These are phyloP conservation scores for Ascomycota sp. DNA, from an alignment of 2,329 filamentous ascomycete species.

Conservation along the genomic window DNA sequence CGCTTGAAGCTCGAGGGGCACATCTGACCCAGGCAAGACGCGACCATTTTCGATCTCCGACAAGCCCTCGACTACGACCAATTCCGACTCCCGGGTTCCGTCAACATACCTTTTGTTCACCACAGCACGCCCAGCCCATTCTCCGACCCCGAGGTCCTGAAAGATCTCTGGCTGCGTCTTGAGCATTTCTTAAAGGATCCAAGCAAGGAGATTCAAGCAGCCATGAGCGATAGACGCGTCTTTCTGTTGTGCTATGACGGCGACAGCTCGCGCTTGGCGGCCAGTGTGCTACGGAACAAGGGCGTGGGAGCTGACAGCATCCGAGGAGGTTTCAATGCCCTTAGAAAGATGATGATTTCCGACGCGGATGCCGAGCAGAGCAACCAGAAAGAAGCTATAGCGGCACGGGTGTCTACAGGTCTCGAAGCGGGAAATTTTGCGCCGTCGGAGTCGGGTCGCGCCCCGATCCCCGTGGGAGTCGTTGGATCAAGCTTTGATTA, in stretches of 20 bases:
- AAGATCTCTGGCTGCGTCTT: slow-evolving; percentile 24
- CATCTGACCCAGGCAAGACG: slow-evolving; percentile 7
- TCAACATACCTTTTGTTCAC: slow-evolving; percentile 22
- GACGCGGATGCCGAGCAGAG: neutral
- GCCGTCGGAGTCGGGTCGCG: neutral
- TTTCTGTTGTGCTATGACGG: slow-evolving; percentile 32
- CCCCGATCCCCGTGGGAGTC: neutral
- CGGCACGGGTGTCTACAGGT: no score
- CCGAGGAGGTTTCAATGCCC: slow-evolving; percentile 15
- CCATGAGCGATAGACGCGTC: slow-evolving; percentile 14
- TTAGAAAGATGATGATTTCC: slow-evolving; percentile 1
- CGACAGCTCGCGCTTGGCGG: slow-evolving; percentile 30
- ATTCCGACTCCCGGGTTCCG: slow-evolving; percentile 21
- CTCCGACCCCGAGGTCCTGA: slow-evolving; percentile 19
- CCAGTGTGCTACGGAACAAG: slow-evolving; percentile 29
- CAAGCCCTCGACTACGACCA: slow-evolving; percentile 18
- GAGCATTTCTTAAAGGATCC: slow-evolving; percentile 19
- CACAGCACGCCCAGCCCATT: slow-evolving; percentile 21
- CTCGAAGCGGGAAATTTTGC: neutral
- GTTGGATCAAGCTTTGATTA: neutral
- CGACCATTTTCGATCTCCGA: slow-evolving; percentile 23
- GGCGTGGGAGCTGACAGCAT: slow-evolving; percentile 25
- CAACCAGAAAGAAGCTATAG: neutral
- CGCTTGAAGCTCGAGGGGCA: slow-evolving; percentile 1
- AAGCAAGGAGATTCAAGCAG: slow-evolving; percentile 3